phyloP scores from a whole-genome alignment of 1,284 basidiomycete species.

The Anthracocystis panici-leucophaei region DNA sequence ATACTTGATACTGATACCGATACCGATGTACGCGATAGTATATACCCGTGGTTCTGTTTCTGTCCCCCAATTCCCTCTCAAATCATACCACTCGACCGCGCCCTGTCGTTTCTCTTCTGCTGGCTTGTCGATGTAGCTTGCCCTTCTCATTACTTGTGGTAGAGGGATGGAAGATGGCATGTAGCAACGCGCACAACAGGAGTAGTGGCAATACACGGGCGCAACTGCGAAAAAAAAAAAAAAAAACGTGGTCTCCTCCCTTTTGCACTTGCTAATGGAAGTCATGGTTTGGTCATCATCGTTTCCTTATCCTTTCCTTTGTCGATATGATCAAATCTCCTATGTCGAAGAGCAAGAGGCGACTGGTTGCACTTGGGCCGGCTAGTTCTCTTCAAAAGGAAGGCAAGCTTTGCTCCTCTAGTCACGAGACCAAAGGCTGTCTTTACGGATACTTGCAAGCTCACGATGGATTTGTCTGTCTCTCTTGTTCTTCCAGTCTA shows the following conservation, averaged over 20 bases:
- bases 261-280: slow-evolving; percentile 28
- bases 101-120: not conserved
- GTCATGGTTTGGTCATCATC: slow-evolving; percentile 3
- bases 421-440: slow-evolving; percentile 36
- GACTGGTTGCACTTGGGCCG: not conserved
- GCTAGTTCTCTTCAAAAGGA: not conserved
- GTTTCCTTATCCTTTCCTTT: not conserved
- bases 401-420: slow-evolving; percentile 26
- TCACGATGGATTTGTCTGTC: not conserved
- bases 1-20: slow-evolving; percentile 49
- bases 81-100: slow-evolving; percentile 3
- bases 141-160: slow-evolving; percentile 30
- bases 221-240: slow-evolving; percentile 1
- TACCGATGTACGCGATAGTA: slow-evolving; percentile 44
- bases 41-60: slow-evolving; percentile 32
- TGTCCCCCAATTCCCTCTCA: not conserved
- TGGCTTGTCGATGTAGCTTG: slow-evolving; percentile 9
- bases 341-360: not conserved
- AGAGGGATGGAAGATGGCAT: slow-evolving; percentile 12
- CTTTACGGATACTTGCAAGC: not conserved
- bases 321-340: not conserved
- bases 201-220: not conserved
- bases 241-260: not conserved
- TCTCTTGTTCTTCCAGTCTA: slow-evolving; percentile 8
- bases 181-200: not conserved